Evolutionary conservation across 495 filamentous ascomycete genomes (phyloP).

Genomic region (Rostrohypoxylon terebratum): DNA sequence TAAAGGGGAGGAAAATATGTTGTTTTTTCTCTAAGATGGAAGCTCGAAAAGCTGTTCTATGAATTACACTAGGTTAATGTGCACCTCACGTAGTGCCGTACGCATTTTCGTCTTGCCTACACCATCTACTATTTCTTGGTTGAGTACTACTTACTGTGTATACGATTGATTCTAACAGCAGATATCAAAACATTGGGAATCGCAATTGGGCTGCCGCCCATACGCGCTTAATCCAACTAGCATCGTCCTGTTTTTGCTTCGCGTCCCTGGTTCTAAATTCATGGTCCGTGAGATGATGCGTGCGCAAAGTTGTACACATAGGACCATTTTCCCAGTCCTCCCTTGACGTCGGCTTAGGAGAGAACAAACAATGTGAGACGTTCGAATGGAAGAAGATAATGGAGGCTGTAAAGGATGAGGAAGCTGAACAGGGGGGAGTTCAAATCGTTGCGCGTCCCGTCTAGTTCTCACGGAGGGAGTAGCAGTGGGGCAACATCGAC

Average conservation of each 20-base stretch:
- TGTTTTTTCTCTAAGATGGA: too few relatives aligned
- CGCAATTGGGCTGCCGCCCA: neutral
- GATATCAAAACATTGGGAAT: neutral
- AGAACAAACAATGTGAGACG: neutral
- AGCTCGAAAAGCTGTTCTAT: too few relatives aligned
- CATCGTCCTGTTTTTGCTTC: neutral
- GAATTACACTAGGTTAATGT: too few relatives aligned
- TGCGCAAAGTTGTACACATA: neutral
- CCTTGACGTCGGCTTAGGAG: neutral
- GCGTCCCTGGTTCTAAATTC: neutral
- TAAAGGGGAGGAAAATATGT: too few relatives aligned
- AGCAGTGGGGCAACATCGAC: neutral
- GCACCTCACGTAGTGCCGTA: too few relatives aligned
- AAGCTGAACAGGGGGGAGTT: neutral
- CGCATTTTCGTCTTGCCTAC: too few relatives aligned
- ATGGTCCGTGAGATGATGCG: conserved; percentile 3
- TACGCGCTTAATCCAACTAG: neutral
- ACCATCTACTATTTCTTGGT: too few relatives aligned
- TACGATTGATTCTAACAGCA: too few relatives aligned
- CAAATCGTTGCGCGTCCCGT: neutral
- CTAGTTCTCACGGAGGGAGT: neutral
- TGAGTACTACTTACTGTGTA: too few relatives aligned
- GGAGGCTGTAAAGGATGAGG: neutral
- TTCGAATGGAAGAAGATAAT: neutral
- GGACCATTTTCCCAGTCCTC: neutral